Base-by-base conservation (phyloP, 805 yeast genomes). In the Pichia deserticola region DNA sequence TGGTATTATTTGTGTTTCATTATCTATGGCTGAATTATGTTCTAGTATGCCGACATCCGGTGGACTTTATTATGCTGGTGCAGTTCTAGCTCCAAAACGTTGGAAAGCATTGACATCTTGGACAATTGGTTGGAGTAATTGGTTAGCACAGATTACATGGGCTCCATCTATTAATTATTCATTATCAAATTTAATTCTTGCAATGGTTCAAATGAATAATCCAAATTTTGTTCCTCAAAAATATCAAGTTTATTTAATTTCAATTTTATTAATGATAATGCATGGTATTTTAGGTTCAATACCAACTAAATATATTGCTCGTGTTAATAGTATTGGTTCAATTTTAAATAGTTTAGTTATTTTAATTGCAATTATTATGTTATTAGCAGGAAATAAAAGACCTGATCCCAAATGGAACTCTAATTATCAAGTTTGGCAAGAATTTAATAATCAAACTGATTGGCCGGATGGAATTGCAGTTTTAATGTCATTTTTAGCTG, bases 61-160 rank as follows among this genome's bases (percentile, higher is more conserved):
- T n/a, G 87, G 86, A 42, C 74, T 84, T 7, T 84, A 84, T 41
- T 82, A 82, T 57, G 85, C 87, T 51, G 81, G 81, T 3, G 71
- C 78, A 7, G 78, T 79, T 55, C 65, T 81, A 54, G 78, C 84
- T 5, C 85, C 85, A 13, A 75, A 74, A 20, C 68, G 66, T 51
- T 70, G 64, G 62, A 76, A 76, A 13, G 76, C 83, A 3, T 63
- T 77, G 27, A 66, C 76, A 48, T 75, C 86, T 10, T 81, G 84
- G 84, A 59, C 75, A 45, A 77, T 80, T 6, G 81, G 84, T 51
- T 81, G 82, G 77, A 67, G 79, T 32, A 81, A 81, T 67, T 80
- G 79, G 78, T 60, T 81, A 57, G 79, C 79, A 51, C 85, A 80
- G 60, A 72, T 81, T 51, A 80, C 85, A 7, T 76, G 76, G 7